These are phyloP conservation scores for Phytophthora europaea DNA, from an alignment of 352 stramenopile species.

Conservation along the genomic window DNA sequence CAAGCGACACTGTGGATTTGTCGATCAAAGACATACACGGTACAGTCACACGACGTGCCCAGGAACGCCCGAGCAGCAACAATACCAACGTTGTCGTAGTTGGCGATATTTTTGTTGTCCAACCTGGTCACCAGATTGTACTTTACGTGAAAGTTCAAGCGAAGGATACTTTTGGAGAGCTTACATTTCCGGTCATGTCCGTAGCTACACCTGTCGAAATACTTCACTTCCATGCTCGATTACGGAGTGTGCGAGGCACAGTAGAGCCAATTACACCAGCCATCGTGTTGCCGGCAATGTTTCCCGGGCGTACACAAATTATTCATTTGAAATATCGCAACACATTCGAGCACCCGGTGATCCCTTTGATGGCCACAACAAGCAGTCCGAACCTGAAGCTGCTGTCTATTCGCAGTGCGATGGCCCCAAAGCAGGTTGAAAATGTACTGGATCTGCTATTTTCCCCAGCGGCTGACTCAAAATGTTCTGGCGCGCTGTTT, in stretches of 20 bases:
- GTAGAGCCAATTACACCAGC: slow-evolving; percentile 38
- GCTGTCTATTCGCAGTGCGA: slow-evolving; percentile 27
- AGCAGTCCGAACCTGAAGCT: slow-evolving; percentile 30
- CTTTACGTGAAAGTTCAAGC: slow-evolving; percentile 42
- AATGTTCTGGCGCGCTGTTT: slow-evolving; percentile 40
- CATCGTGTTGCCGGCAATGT: slow-evolving; percentile 48
- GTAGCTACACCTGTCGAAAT: slow-evolving; percentile 49
- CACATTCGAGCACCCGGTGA: slow-evolving; percentile 52
- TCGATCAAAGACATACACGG: slow-evolving; percentile 15
- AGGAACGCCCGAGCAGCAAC: slow-evolving; percentile 1
- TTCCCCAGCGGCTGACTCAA: slow-evolving; percentile 38
- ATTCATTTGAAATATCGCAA: slow-evolving; percentile 55
- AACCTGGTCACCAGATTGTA: slow-evolving; percentile 34
- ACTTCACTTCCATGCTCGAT: slow-evolving; percentile 43
- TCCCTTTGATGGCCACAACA: slow-evolving; percentile 22
- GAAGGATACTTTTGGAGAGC: slow-evolving; percentile 28
- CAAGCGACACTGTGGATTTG: slow-evolving; percentile 32
- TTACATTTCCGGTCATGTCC: slow-evolving; percentile 49
- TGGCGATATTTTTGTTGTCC: slow-evolving; percentile 41
- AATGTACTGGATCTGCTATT: slow-evolving; percentile 44
- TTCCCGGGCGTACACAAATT: slow-evolving; percentile 40
- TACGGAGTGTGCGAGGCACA: slow-evolving; percentile 45
- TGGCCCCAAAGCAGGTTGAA: slow-evolving; percentile 32
- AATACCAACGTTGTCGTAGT: background rate
- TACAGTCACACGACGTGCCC: background rate